Evolutionary conservation across 306 rosid species (phyloP), one percentile per base, ranked within the genome.

Genomic region (Trifolium dubium): DNA sequence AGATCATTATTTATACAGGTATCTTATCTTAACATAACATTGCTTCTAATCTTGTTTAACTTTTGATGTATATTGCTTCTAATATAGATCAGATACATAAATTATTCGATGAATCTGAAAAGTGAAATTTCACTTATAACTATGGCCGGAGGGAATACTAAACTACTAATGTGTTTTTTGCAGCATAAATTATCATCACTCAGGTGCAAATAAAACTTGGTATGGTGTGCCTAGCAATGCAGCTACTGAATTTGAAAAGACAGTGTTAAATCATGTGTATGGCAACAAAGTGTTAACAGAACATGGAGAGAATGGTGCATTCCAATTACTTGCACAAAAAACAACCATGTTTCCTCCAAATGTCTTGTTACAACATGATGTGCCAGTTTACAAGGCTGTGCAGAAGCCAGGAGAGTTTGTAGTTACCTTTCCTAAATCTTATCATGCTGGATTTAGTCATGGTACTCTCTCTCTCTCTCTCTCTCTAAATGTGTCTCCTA

Each of bases 371-470:
- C 78, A 84, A 49, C 77, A 84, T 39, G 40, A 55, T 55, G 87
- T 77, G 13, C 72, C 82, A 9, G 80, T 80, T 50, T 80, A 84
- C 80, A 84, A 77, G 58, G 85, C 77, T 10, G 67, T 65, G 53
- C 73, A 75, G 55, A 75, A 75, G 5, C 65, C 64, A 1, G 79
- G 79, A 75, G 84, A 83, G 68, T 83, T 80, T 84, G 66, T 84
- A 55, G 58, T 80, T 66, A 84, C 87, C 49, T 84, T 84, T 69
- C 85, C 87, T 29, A 72, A 70, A 44, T 69, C 85, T 73, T 84
- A 80, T 77, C 85, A 84, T 84, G 87, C 85, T 44, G 87, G 87
- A 80, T 80, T 84, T 47, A 83, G 84, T 41, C 84, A 83, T 44
- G 87, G 87, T 84, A 54, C 29, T 67, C 6, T 30, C n/a, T 53